Evolutionary conservation across 1,139 yeast genomes (phyloP).

Genomic region (Suhomyces bokatorum): DNA sequence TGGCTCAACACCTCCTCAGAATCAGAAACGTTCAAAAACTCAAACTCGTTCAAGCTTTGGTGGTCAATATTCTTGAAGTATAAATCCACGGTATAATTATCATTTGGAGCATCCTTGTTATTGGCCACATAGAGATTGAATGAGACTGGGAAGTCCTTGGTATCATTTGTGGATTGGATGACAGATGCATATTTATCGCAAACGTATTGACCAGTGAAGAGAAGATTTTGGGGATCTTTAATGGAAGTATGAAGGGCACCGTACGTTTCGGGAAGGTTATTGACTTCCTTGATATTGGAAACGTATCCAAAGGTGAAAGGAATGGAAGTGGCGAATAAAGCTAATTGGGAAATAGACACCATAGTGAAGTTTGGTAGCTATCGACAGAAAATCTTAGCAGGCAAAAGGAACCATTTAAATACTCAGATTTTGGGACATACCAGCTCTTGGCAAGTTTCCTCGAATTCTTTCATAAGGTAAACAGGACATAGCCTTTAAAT

Average conservation of each 20-base stretch:
- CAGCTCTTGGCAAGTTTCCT: neutral
- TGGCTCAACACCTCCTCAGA: slow-evolving; percentile 14
- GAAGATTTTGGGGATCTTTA: slow-evolving; percentile 17
- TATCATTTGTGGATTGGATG: slow-evolving; percentile 17
- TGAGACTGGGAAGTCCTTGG: slow-evolving; percentile 20
- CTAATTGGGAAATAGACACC: slow-evolving; percentile 3
- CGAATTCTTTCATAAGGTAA: neutral
- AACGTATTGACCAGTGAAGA: slow-evolving; percentile 19
- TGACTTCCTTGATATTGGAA: slow-evolving; percentile 17
- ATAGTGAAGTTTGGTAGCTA: neutral
- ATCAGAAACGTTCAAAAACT: slow-evolving; percentile 20
- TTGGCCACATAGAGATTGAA: slow-evolving; percentile 21
- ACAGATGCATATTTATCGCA: slow-evolving; percentile 23
- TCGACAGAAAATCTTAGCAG: neutral
- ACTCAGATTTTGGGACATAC: neutral
- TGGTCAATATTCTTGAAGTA: slow-evolving; percentile 20
- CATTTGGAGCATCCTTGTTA: slow-evolving; percentile 14
- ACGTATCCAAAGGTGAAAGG: slow-evolving; percentile 9
- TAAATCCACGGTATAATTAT: slow-evolving; percentile 22
- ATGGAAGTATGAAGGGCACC: neutral
- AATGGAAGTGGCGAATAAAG: slow-evolving; percentile 6
- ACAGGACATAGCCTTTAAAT: neutral
- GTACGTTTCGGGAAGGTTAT: slow-evolving; percentile 3
- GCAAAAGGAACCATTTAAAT: neutral
- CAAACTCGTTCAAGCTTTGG: slow-evolving; percentile 16